phyloP scores from a whole-genome alignment of 208 protist species.

The Leishmania arabica region DNA sequence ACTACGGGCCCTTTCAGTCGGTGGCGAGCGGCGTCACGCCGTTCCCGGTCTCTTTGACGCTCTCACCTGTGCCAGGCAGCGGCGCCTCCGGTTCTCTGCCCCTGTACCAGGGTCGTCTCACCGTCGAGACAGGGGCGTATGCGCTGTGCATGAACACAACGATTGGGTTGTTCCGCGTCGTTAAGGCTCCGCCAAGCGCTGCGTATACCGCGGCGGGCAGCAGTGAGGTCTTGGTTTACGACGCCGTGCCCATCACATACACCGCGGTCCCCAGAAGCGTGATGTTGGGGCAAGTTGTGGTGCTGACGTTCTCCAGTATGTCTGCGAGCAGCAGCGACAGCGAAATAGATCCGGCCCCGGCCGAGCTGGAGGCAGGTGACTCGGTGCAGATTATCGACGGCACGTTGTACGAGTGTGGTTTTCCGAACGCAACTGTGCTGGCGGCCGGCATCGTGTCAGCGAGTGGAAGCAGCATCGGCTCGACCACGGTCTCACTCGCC shows the following conservation, averaged over 20 bases:
- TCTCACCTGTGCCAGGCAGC: constrained; percentile 20
- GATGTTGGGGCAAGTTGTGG: constrained; percentile 59
- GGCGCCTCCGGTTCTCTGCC: background rate
- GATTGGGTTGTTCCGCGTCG: constrained; percentile 64
- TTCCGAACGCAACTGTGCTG: constrained; percentile 67
- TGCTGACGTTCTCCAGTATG: constrained; percentile 47
- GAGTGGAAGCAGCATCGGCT: constrained; percentile 16
- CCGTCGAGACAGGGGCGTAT: constrained; percentile 34
- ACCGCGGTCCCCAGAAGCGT: constrained; percentile 34
- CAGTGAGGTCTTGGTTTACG: constrained; percentile 25
- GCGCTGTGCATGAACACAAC: constrained; percentile 74
- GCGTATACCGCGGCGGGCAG: background rate
- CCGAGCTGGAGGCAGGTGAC: constrained; percentile 39
- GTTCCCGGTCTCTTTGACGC: constrained; percentile 25
- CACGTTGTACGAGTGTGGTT: constrained; percentile 78
- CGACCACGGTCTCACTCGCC: constrained; percentile 20
- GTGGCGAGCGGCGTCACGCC: constrained; percentile 24
- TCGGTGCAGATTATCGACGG: constrained; percentile 72
- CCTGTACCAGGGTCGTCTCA: constrained; percentile 53
- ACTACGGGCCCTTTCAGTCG: constrained; percentile 73
- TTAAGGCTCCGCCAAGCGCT: constrained; percentile 28
- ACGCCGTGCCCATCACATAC: constrained; percentile 51
- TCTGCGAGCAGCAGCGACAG: background rate
- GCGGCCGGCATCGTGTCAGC: constrained; percentile 31
- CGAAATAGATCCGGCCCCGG: constrained; percentile 4